phyloP scores from a whole-genome alignment of 805 yeast species.

The Teunomyces funiuensis region DNA sequence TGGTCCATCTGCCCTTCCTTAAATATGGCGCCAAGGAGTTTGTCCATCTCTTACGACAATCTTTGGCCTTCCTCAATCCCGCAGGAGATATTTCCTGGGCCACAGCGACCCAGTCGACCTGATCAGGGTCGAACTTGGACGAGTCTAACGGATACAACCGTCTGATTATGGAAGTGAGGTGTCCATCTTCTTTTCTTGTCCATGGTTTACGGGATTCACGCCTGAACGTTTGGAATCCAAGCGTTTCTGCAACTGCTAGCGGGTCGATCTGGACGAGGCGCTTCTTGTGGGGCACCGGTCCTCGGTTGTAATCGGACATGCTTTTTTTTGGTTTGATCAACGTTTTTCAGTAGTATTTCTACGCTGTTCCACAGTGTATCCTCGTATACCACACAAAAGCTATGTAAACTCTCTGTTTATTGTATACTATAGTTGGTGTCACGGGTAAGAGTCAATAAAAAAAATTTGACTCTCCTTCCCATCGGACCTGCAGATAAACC shows the following conservation, averaged over 20 bases:
- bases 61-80: conserved; percentile 65
- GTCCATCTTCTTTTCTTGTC: conserved; percentile 72
- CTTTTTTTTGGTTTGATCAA: background rate
- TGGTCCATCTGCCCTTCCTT: conserved; percentile 84
- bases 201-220: conserved; percentile 65
- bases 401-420: conserved; percentile 1
- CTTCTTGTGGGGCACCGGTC: conserved; percentile 6
- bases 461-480: conserved; percentile 1
- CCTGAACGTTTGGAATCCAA: conserved; percentile 74
- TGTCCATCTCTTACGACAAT: conserved; percentile 85
- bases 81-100: conserved; percentile 42
- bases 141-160: conserved; percentile 27
- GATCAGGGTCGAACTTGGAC: conserved; percentile 33
- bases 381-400: background rate
- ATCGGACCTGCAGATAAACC: conserved; percentile 1
- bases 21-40: conserved; percentile 81
- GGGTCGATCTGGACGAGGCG: conserved; percentile 43
- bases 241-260: conserved; percentile 61
- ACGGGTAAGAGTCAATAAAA: background rate
- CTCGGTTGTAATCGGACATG: background rate
- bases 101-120: conserved; percentile 62
- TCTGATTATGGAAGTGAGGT: conserved; percentile 43
- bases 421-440: background rate
- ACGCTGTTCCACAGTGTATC: background rate
- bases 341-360: background rate